A percentile compares a stretch with the other conserved stretches of the same genome.
phyloP scores from a whole-genome alignment of 1,284 basidiomycete genomes.

The Fomitopsis betulina region DNA sequence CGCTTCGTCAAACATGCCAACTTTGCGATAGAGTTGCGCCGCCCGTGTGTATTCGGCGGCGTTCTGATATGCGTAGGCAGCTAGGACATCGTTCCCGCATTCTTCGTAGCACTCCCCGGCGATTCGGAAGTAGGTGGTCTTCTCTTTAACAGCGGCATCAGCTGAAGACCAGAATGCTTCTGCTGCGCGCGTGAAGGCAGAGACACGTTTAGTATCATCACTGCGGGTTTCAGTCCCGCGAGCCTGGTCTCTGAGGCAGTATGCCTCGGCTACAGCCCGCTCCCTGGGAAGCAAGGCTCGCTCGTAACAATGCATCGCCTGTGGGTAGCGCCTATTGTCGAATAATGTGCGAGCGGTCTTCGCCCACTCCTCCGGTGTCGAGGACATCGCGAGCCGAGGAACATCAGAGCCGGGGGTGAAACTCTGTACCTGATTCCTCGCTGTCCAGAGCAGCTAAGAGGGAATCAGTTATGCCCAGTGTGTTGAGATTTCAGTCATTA shows the following conservation, averaged over 20 bases:
- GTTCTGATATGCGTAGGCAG: constrained; percentile 41
- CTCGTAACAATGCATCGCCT: constrained; percentile 61
- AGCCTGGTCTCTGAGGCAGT: constrained; percentile 39
- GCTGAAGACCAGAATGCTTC: constrained; percentile 44
- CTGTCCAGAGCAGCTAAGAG: constrained; percentile 44
- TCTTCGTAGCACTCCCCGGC: constrained; percentile 51
- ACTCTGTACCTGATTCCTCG: constrained; percentile 36
- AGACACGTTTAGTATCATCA: constrained; percentile 22
- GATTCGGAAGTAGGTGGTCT: constrained; percentile 38
- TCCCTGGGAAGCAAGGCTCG: constrained; percentile 44
- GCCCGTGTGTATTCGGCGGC: constrained; percentile 43
- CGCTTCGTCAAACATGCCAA: constrained; percentile 49
- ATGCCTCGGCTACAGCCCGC: constrained; percentile 42
- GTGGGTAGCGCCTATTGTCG: constrained; percentile 45
- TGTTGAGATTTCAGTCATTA: constrained; percentile 22
- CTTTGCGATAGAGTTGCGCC: constrained; percentile 43
- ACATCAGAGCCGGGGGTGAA: constrained; percentile 39
- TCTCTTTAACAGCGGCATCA: constrained; percentile 24
- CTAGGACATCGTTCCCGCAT: constrained; percentile 35
- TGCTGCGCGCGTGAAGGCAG: constrained; percentile 43
- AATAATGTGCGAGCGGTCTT: constrained; percentile 49
- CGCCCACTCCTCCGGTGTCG: constrained; percentile 51
- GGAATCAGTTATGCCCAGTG: not conserved
- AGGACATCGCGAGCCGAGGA: constrained; percentile 45
- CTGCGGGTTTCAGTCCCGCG: constrained; percentile 23